Percentiles rank a stretch among this genome's conserved stretches.
phyloP scores from a whole-genome alignment of 768 basidiomycete species.

The Austroboletus eburneus region DNA sequence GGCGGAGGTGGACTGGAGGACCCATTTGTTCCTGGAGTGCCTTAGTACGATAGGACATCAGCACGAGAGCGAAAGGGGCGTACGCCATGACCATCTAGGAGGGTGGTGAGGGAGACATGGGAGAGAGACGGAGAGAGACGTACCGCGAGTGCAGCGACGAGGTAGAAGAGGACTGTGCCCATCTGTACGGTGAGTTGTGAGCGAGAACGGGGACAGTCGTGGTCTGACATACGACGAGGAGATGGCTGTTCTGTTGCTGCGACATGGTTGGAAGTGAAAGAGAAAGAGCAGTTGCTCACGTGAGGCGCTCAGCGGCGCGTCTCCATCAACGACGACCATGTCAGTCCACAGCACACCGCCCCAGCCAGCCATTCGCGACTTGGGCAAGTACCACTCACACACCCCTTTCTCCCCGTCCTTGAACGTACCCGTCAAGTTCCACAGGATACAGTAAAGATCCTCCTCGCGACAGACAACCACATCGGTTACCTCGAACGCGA shows the following conservation, averaged over 20 bases:
- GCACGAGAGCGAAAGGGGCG: constrained; percentile 19
- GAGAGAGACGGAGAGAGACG: constrained; percentile 29
- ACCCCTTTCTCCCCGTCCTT: constrained; percentile 1
- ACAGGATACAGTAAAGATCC: constrained; percentile 71
- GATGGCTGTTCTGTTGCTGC: constrained; percentile 30
- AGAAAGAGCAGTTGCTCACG: too few species aligned
- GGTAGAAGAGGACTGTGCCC: constrained; percentile 79
- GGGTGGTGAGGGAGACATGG: not conserved
- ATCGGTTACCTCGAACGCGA: constrained; percentile 95
- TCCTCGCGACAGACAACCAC: constrained; percentile 95
- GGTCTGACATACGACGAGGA: constrained; percentile 29
- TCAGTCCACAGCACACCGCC: too few species aligned
- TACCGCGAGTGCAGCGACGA: constrained; percentile 84
- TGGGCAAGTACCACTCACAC: constrained; percentile 33
- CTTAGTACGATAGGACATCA: constrained; percentile 14
- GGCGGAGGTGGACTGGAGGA: constrained; percentile 64
- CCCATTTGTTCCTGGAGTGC: constrained; percentile 79
- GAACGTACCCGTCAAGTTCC: constrained; percentile 35
- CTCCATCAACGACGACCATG: too few species aligned
- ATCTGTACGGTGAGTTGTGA: constrained; percentile 38
- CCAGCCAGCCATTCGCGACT: constrained; percentile 36
- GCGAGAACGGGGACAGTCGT: not conserved
- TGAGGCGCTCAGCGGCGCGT: too few species aligned
- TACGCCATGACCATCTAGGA: constrained; percentile 89
- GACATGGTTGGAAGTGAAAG: constrained; percentile 23